Percentiles rank a stretch among this genome's conserved stretches.
These are phyloP conservation scores for Phellinidium pouzarii DNA, from an alignment of 1,284 basidiomycete species.

Conservation along the genomic window DNA sequence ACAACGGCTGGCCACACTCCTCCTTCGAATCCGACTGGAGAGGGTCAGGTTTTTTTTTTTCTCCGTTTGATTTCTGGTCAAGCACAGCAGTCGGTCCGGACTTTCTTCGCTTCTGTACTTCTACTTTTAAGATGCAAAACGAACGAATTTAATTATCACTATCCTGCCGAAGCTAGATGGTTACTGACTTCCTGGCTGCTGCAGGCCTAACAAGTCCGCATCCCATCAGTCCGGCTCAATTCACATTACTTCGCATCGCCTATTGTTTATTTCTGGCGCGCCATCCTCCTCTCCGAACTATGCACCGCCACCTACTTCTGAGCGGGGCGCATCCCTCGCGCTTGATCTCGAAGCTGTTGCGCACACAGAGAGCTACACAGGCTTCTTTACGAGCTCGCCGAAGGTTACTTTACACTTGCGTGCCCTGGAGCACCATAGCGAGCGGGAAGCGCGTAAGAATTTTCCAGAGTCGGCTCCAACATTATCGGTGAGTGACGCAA, in stretches of 20 bases:
- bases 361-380: slow-evolving; percentile 87
- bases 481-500: slow-evolving; percentile 22
- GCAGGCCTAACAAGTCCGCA: slow-evolving; percentile 74
- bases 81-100: too few species aligned
- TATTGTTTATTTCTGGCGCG: slow-evolving; percentile 73
- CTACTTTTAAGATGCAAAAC: too few species aligned
- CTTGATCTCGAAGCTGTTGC: slow-evolving; percentile 62
- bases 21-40: too few species aligned
- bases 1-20: too few species aligned
- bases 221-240: slow-evolving; percentile 67
- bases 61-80: too few species aligned
- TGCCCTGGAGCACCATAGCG: slow-evolving; percentile 19
- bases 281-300: slow-evolving; percentile 37
- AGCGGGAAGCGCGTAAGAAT: background rate
- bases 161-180: background rate
- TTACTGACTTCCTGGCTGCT: background rate
- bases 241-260: slow-evolving; percentile 78
- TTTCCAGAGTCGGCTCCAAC: background rate
- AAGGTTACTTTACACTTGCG: slow-evolving; percentile 80
- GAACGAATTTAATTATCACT: too few species aligned
- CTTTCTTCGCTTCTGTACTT: too few species aligned
- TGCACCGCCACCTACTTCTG: slow-evolving; percentile 1
- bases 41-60: too few species aligned
- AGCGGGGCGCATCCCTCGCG: slow-evolving; percentile 29
- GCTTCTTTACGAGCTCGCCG: slow-evolving; percentile 84